Conservation (phyloP, 1,284 basidiomycete species). For the Coniferiporia sulphurascens region DNA sequence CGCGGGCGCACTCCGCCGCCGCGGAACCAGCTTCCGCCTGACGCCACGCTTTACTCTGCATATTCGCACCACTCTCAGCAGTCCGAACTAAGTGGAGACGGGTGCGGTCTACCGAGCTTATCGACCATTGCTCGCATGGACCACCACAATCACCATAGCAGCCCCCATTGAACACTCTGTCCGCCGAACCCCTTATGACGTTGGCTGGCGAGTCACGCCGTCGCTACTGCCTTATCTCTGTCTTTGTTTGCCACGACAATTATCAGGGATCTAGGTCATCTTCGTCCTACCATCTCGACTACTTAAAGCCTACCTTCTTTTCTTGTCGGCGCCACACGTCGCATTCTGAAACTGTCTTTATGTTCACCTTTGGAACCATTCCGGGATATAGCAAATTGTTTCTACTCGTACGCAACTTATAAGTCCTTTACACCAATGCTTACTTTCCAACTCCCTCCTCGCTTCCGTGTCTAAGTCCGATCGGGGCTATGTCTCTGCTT, state of each 20-base stretch:
- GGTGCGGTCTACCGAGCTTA: conserved; percentile 5
- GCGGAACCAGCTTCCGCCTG: conserved; percentile 14
- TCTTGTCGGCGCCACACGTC: conserved; percentile 7
- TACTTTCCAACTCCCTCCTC: background rate
- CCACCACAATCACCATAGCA: conserved; percentile 9
- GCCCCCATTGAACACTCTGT: background rate
- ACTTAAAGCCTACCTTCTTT: conserved; percentile 1
- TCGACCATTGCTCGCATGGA: conserved; percentile 10
- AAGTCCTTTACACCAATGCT: conserved; percentile 1
- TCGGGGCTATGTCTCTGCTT: background rate
- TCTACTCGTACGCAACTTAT: conserved; percentile 16
- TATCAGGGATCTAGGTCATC: background rate
- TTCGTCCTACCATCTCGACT: background rate
- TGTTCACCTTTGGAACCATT: conserved; percentile 9
- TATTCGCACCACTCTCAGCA: conserved; percentile 12
- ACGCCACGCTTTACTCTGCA: conserved; percentile 11
- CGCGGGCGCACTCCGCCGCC: conserved; percentile 7
- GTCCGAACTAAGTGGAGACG: conserved; percentile 2
- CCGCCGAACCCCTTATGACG: too few relatives aligned
- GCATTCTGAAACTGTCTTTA: background rate
- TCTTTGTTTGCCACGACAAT: background rate
- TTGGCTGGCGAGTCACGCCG: background rate
- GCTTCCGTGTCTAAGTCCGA: background rate
- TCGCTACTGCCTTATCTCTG: background rate
- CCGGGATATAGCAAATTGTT: background rate